phyloP scores from a whole-genome alignment of 306 rosid genomes.

The Pyrus betulifolia region DNA sequence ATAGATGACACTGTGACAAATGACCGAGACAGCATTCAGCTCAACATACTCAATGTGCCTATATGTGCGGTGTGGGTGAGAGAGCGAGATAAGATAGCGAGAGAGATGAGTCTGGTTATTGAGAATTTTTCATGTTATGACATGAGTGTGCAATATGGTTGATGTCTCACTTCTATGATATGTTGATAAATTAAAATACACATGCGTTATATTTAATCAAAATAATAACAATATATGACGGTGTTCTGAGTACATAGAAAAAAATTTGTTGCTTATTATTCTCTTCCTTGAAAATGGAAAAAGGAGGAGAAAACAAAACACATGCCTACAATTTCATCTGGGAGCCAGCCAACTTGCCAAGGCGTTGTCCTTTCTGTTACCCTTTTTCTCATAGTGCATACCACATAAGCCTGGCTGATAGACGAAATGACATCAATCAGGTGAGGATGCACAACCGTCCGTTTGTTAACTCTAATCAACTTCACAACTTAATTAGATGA shows the following conservation, averaged over 20 bases:
- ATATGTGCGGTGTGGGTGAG: not conserved
- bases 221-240: not conserved
- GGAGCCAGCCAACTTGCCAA: constrained; percentile 11
- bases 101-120: not conserved
- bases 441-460: not conserved
- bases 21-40: constrained; percentile 10
- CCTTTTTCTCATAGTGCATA: not conserved
- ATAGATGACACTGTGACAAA: constrained; percentile 6
- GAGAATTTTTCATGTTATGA: not conserved
- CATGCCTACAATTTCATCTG: constrained; percentile 2
- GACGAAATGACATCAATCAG: not conserved
- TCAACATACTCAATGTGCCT: not conserved
- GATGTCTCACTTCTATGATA: not conserved
- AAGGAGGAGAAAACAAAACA: not conserved
- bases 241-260: not conserved
- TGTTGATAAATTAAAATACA: too few species aligned
- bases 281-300: not conserved
- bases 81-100: not conserved
- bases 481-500: not conserved
- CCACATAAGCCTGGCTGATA: not conserved
- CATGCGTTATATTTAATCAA: too few species aligned
- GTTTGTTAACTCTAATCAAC: not conserved
- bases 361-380: not conserved
- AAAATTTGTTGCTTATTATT: not conserved
- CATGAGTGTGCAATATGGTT: too few species aligned